Percentiles rank a stretch among this genome's conserved stretches.
phyloP scores from a whole-genome alignment of 257 asterid species.

The Ligustrum vulgare region DNA sequence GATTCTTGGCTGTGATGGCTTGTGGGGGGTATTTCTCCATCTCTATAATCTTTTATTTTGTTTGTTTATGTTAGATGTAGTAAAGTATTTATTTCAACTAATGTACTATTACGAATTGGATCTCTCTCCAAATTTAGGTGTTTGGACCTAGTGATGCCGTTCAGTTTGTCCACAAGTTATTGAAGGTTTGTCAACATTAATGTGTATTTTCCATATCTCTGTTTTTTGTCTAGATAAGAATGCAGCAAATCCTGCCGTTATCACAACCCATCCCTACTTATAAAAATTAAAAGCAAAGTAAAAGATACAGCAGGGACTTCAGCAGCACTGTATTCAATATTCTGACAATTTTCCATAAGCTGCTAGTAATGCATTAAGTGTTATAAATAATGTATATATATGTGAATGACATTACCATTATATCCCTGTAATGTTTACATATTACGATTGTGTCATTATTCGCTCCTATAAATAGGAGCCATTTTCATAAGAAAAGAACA shows the following conservation, averaged over 20 bases:
- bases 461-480: no score
- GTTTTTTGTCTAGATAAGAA: background rate
- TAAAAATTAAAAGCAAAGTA: background rate
- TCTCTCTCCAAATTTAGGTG: constrained; percentile 45
- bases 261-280: background rate
- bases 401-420: no score
- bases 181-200: constrained; percentile 55
- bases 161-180: constrained; percentile 72
- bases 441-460: no score
- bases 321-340: background rate
- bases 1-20: constrained; percentile 96
- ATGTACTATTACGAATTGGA: constrained; percentile 5
- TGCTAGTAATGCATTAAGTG: no score
- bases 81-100: constrained; percentile 2
- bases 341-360: constrained; percentile 4
- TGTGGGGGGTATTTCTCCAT: constrained; percentile 81
- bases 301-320: constrained; percentile 6
- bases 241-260: background rate
- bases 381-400: no score
- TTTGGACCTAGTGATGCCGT: constrained; percentile 97
- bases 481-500: no score
- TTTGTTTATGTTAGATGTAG: background rate
- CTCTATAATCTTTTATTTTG: constrained; percentile 1
- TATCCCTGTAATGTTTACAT: no score
- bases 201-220: constrained; percentile 13